Conservation (phyloP, 805 yeast genomes). For the Cyberlindnera misumaiensis region DNA sequence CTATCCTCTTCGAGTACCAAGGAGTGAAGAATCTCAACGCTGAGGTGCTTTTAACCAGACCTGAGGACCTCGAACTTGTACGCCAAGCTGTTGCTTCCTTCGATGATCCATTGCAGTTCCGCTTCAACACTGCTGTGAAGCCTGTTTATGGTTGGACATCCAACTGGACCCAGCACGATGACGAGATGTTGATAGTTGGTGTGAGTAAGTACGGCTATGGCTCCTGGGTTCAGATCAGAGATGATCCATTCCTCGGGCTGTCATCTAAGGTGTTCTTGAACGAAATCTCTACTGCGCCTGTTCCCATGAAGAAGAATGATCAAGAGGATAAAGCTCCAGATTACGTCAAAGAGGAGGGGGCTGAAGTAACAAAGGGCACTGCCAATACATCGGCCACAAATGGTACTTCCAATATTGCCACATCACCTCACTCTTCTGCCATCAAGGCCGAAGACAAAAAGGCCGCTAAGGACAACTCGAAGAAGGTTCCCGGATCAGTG, state of each 20-base stretch:
- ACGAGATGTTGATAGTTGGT: constrained; percentile 81
- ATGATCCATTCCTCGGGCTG: constrained; percentile 85
- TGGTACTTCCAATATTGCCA: constrained; percentile 1
- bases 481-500: constrained; percentile 84
- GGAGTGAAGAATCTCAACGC: constrained; percentile 90
- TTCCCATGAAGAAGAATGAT: constrained; percentile 26
- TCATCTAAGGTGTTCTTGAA: constrained; percentile 77
- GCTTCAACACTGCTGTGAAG: constrained; percentile 58
- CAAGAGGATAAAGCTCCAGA: constrained; percentile 18
- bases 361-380: constrained; percentile 1
- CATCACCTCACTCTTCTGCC: constrained; percentile 1
- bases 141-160: constrained; percentile 89
- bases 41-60: constrained; percentile 75
- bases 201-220: constrained; percentile 92
- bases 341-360: background rate
- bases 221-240: constrained; percentile 89
- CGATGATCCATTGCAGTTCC: constrained; percentile 57
- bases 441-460: constrained; percentile 5
- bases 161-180: constrained; percentile 78
- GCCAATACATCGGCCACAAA: background rate
- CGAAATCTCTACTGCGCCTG: constrained; percentile 33
- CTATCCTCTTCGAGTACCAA: constrained; percentile 79
- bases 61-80: constrained; percentile 71
- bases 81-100: constrained; percentile 45
- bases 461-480: constrained; percentile 24